These are phyloP conservation scores for Sphaerostilbella broomeana DNA, from an alignment of 2,329 filamentous ascomycete genomes.

Conservation along the genomic window DNA sequence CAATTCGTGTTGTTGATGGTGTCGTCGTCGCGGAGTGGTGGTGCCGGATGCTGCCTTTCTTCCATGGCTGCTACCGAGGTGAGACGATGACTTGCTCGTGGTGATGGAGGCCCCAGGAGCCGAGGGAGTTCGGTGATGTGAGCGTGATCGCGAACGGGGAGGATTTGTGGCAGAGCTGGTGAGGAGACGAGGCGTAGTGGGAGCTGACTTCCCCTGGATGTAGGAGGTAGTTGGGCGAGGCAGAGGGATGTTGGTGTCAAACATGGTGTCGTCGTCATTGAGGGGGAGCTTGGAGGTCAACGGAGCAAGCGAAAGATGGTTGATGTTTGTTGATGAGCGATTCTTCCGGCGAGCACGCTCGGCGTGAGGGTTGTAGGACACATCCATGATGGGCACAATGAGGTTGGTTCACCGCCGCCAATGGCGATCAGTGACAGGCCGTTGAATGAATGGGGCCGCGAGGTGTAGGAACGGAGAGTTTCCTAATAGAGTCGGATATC, in stretches of 20 bases:
- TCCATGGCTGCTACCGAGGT: conserved; percentile 34
- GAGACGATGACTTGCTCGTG: conserved; percentile 59
- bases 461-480: too few relatives aligned
- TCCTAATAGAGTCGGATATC: too few relatives aligned
- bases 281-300: conserved; percentile 56
- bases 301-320: conserved; percentile 57
- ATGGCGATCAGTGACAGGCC: not conserved
- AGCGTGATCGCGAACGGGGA: conserved; percentile 40
- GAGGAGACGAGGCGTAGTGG: conserved; percentile 57
- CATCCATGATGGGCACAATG: conserved; percentile 45
- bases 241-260: conserved; percentile 30
- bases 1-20: too few relatives aligned
- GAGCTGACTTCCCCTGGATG: conserved; percentile 55
- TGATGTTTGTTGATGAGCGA: conserved; percentile 52
- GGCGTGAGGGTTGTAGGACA: conserved; percentile 54
- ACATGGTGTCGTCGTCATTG: conserved; percentile 44
- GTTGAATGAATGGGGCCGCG: too few relatives aligned
- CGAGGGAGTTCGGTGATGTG: conserved; percentile 36
- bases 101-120: conserved; percentile 33
- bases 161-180: conserved; percentile 46
- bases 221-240: conserved; percentile 40
- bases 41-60: conserved; percentile 24
- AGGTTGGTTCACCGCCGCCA: not conserved
- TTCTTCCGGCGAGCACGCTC: conserved; percentile 51
- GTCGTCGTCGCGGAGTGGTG: conserved; percentile 30